A percentile compares a stretch with the other conserved stretches of the same genome.
phyloP scores from a whole-genome alignment of 805 yeast genomes.

The Saccharomycopsis babjevae region DNA sequence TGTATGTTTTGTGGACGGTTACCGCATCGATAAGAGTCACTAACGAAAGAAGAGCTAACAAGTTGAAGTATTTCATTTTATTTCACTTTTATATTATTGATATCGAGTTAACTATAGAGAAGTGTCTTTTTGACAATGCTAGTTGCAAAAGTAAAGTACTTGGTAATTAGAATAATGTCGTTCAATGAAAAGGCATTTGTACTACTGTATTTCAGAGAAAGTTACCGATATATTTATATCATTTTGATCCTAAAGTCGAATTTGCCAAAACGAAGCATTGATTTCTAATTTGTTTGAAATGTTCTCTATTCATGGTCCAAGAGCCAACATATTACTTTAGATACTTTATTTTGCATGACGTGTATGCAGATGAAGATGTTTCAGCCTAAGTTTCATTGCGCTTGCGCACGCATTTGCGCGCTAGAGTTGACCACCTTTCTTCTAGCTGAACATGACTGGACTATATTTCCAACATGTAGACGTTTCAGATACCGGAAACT shows the following conservation, averaged over 20 bases:
- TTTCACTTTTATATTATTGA: background rate
- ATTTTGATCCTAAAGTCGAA: background rate
- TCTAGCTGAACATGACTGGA: background rate
- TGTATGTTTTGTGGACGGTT: slow-evolving; percentile 3
- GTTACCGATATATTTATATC: background rate
- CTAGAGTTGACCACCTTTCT: too few species aligned
- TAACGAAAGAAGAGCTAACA: background rate
- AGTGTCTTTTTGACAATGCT: too few species aligned
- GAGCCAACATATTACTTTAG: background rate
- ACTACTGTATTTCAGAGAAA: background rate
- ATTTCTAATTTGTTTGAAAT: background rate
- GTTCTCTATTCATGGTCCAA: background rate
- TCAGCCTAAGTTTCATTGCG: background rate
- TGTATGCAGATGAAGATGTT: background rate
- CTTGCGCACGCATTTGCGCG: background rate
- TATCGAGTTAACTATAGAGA: background rate
- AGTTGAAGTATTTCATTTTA: background rate
- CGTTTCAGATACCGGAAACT: background rate
- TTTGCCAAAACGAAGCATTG: background rate
- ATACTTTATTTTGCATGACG: background rate
- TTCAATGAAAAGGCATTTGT: background rate
- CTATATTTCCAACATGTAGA: background rate
- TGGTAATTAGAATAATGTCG: background rate
- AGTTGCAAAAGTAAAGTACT: background rate
- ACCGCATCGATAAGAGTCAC: slow-evolving; percentile 2